Conservation (phyloP, 2,329 filamentous ascomycete genomes). For the Colletotrichum chlorophyti region DNA sequence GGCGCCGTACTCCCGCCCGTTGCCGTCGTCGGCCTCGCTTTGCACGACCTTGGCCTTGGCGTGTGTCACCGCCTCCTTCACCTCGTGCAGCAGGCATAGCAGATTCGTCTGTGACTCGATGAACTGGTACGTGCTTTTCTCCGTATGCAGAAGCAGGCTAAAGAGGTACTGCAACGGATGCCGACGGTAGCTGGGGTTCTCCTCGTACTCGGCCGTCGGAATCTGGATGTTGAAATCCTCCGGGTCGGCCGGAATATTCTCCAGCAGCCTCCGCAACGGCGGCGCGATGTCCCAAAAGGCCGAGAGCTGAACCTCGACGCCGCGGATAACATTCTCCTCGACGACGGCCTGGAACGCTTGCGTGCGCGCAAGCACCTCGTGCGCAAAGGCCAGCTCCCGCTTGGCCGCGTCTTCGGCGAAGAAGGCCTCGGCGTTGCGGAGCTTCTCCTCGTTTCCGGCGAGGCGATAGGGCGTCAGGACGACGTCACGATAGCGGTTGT, state of each 20-base stretch:
- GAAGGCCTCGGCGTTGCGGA: slow-evolving; percentile 80
- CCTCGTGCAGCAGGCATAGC: slow-evolving; percentile 88
- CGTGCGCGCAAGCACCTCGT: slow-evolving; percentile 74
- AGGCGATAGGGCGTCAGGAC: slow-evolving; percentile 81
- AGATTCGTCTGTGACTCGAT: slow-evolving; percentile 95
- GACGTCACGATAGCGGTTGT: slow-evolving; percentile 84
- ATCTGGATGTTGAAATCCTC: slow-evolving; percentile 76
- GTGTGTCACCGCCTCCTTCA: slow-evolving; percentile 78
- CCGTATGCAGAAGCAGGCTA: slow-evolving; percentile 81
- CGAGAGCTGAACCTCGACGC: slow-evolving; percentile 88
- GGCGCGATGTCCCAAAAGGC: slow-evolving; percentile 99
- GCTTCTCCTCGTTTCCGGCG: slow-evolving; percentile 79
- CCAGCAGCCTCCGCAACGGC: slow-evolving; percentile 76
- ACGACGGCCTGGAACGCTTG: slow-evolving; percentile 80
- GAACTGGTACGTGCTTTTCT: slow-evolving; percentile 95
- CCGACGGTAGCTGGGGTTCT: slow-evolving; percentile 81
- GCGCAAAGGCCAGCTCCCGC: slow-evolving; percentile 73
- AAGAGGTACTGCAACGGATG: slow-evolving; percentile 93
- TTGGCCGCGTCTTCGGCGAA: slow-evolving; percentile 80
- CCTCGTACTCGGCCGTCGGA: slow-evolving; percentile 78
- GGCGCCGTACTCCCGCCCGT: slow-evolving; percentile 38
- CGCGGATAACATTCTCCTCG: slow-evolving; percentile 83
- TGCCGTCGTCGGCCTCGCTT: slow-evolving; percentile 60
- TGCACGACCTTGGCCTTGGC: slow-evolving; percentile 73
- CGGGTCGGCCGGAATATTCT: slow-evolving; percentile 73